These are phyloP conservation scores for Botrytis squamosa DNA, from an alignment of 2,329 filamentous ascomycete species.

Conservation along the genomic window DNA sequence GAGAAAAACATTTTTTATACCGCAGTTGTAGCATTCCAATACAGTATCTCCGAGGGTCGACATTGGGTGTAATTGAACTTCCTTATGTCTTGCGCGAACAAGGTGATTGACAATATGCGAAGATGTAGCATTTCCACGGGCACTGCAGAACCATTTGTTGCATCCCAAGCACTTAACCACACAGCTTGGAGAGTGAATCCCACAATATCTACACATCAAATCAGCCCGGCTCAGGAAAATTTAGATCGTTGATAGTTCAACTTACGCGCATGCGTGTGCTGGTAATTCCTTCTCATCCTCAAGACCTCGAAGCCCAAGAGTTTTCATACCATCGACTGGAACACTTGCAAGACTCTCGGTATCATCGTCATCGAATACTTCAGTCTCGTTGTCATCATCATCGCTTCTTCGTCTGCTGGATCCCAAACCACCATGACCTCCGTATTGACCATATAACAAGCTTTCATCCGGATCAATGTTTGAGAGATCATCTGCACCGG, in stretches of 20 bases:
- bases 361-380: conserved; percentile 81
- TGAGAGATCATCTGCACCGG: conserved; percentile 69
- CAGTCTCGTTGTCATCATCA: conserved; percentile 86
- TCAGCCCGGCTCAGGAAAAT: conserved; percentile 28
- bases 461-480: conserved; percentile 76
- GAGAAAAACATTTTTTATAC: conserved; percentile 97
- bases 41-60: conserved; percentile 94
- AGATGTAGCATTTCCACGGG: conserved; percentile 91
- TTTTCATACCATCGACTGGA: conserved; percentile 72
- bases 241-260: conserved; percentile 35
- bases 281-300: conserved; percentile 92
- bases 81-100: conserved; percentile 95
- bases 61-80: conserved; percentile 92
- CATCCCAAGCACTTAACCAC: conserved; percentile 96
- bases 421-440: conserved; percentile 53
- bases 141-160: conserved; percentile 99
- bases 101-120: conserved; percentile 99
- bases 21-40: conserved; percentile 98
- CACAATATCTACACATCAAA: conserved; percentile 70
- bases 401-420: conserved; percentile 64
- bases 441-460: conserved; percentile 70
- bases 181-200: conserved; percentile 91
- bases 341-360: conserved; percentile 72
- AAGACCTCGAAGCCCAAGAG: conserved; percentile 54
- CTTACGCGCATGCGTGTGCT: conserved; percentile 92